A percentile compares a stretch with the other conserved stretches of the same genome.
Conservation (phyloP, 2,329 filamentous ascomycete genomes). For the Fusarium verticillioides region DNA sequence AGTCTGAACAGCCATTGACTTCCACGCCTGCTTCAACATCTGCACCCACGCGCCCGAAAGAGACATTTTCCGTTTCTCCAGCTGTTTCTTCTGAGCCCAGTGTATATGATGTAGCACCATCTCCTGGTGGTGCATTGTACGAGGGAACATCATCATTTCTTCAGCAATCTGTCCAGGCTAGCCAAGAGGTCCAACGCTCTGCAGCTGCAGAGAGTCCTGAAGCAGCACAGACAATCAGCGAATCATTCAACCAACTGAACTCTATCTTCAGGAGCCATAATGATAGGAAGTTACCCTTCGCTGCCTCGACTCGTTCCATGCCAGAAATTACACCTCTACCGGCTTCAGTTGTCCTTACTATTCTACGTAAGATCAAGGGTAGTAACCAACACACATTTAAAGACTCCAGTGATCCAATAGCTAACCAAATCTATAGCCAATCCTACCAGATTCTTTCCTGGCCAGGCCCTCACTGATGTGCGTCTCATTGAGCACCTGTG, state of each 20-base stretch:
- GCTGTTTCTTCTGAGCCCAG: neutral
- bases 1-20: neutral
- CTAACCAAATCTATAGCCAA: neutral
- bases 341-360: slow-evolving; percentile 8
- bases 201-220: slow-evolving; percentile 22
- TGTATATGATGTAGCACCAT: neutral
- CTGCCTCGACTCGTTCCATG: neutral
- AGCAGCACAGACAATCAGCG: slow-evolving; percentile 25
- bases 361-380: slow-evolving; percentile 24
- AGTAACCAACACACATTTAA: no score
- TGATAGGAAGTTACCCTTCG: neutral
- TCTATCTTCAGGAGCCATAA: neutral
- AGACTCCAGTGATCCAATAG: no score
- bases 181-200: slow-evolving; percentile 24
- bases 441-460: slow-evolving; percentile 19
- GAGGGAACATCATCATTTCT: slow-evolving; percentile 35
- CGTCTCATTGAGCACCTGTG: slow-evolving; percentile 26
- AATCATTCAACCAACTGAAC: slow-evolving; percentile 22
- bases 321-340: slow-evolving; percentile 15
- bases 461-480: slow-evolving; percentile 17
- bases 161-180: slow-evolving; percentile 26
- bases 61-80: neutral
- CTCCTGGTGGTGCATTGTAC: slow-evolving; percentile 6
- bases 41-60: neutral
- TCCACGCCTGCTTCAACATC: neutral